A percentile compares a stretch with the other conserved stretches of the same genome.
phyloP scores from a whole-genome alignment of 2,329 filamentous ascomycete genomes.

The Sporothrix curviconia region DNA sequence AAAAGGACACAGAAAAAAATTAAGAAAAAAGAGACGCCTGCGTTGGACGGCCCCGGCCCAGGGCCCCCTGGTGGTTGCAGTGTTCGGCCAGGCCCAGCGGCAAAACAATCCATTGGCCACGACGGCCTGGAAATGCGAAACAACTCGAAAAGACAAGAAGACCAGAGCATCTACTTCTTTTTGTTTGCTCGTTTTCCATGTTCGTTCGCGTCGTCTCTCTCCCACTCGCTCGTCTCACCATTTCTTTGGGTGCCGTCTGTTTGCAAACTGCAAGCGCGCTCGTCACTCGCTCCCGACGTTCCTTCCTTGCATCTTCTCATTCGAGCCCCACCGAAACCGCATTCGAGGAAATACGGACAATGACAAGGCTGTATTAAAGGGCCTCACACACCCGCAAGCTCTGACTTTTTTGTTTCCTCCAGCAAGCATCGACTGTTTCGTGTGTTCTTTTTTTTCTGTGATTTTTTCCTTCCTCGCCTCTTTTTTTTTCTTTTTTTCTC shows the following conservation, averaged over 20 bases:
- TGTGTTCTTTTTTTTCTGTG: no score
- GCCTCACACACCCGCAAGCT: not conserved
- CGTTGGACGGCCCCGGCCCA: not conserved
- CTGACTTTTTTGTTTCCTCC: not conserved
- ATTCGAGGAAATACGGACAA: constrained; percentile 9
- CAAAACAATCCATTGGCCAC: constrained; percentile 19
- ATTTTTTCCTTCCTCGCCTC: not conserved
- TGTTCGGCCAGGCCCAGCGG: constrained; percentile 14
- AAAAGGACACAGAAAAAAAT: not conserved
- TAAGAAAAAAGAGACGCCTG: not conserved
- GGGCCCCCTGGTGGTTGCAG: not conserved
- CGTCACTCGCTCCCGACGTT: not conserved
- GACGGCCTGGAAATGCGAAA: constrained; percentile 16
- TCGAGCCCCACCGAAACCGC: not conserved
- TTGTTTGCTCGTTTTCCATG: not conserved
- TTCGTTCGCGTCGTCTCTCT: not conserved
- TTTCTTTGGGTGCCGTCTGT: constrained; percentile 4
- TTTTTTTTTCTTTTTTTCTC: not conserved
- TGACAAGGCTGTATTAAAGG: constrained; percentile 11
- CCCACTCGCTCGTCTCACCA: not conserved
- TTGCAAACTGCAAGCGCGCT: constrained; percentile 1
- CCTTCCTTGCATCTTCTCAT: not conserved
- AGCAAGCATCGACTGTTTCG: not conserved
- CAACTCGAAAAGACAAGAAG: not conserved
- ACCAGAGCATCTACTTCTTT: not conserved